A percentile compares a stretch with the other conserved stretches of the same genome.
phyloP scores from a whole-genome alignment of 2,329 filamentous ascomycete genomes.

The Sporothrix euskadiensis region DNA sequence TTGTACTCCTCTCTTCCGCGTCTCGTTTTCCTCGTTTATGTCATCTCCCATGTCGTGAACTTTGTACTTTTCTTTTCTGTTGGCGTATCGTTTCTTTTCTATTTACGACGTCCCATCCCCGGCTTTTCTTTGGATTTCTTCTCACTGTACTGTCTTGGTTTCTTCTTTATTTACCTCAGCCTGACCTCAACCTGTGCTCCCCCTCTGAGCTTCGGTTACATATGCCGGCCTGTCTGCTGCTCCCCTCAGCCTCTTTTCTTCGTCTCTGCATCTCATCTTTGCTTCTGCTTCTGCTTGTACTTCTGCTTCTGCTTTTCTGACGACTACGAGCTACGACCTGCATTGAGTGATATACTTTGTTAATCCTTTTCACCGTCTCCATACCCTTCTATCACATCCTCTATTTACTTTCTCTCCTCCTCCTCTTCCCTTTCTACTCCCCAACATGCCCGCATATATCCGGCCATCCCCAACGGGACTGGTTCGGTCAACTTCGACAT shows the following conservation, averaged over 20 bases:
- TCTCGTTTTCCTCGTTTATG: not conserved
- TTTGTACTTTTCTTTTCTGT: not conserved
- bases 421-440: not conserved
- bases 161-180: constrained; percentile 5
- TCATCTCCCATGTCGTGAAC: not conserved
- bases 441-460: constrained; percentile 5
- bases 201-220: not conserved
- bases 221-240: not conserved
- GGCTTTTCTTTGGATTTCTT: not conserved
- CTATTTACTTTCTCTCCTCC: not conserved
- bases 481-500: not conserved
- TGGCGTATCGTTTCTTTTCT: not conserved
- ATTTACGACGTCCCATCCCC: not conserved
- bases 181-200: not conserved
- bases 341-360: constrained; percentile 7
- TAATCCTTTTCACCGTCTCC: not conserved
- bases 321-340: constrained; percentile 1
- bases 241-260: not conserved
- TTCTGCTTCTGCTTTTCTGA: not conserved
- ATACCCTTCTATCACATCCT: not conserved
- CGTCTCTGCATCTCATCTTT: not conserved
- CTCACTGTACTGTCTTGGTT: constrained; percentile 1
- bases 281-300: not conserved
- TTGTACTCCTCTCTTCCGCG: constrained; percentile 3
- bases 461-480: not conserved